Evolutionary conservation across 169 alveolate species (phyloP), one percentile per base, ranked within the genome.

Genomic region (Plasmodium vinckei): DNA sequence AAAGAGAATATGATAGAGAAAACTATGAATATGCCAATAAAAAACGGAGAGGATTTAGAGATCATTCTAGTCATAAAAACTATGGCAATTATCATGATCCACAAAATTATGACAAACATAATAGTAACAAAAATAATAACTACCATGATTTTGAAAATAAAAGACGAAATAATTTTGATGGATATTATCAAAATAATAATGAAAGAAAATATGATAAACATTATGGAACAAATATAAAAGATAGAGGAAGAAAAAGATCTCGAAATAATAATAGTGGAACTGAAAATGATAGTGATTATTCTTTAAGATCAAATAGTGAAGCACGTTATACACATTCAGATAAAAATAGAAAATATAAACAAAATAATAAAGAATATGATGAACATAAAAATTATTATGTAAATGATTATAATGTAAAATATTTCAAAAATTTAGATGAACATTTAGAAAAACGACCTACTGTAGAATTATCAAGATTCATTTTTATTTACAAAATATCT

Each of bases 251-350:
- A 15, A 77, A 39, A 56, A n/a, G 33, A 15, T 63, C 69, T 7
- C 23, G 27, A 12, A 57, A 53, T 12, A 47, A 54, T 61, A 17
- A 12, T 39, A 57, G 27, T 9, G 49, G 49, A 21, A 68, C 56
- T 72, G 86, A 68, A 13, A 56, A 61, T 47, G 90, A 82, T 9
- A 56, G 64, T 63, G 90, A 82, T n/a, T 68, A 82, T 82, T 21
- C 73, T 15, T 54, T 84, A 15, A 19, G 53, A 39, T 68, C 90
- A 33, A 47, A 68, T n/a, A 42, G 33, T 44, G 69, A 73, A 19
- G 67, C 54, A 53, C 57, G 25, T 60, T n/a, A 60, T 64, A 25
- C 71, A 23, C 49, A 68, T 17, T 49, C 44, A 2, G 10, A 15
- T n/a, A 69, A 68, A 47, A 13, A 15, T n/a, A 69, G 54, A 47